phyloP scores from a whole-genome alignment of 179 eudicot species.

The Silene vulgaris region DNA sequence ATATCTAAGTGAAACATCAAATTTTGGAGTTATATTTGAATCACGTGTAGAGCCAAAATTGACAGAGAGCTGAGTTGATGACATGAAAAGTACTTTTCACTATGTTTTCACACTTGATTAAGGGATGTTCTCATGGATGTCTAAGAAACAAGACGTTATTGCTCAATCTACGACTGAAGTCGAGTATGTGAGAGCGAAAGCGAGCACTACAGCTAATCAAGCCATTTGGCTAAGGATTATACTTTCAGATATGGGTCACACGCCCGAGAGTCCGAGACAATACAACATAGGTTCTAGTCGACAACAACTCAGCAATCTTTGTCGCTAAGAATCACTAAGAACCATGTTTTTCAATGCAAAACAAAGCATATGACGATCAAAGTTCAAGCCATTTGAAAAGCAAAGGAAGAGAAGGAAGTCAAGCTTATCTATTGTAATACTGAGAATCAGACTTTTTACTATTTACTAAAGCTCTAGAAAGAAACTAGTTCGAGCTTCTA shows the following conservation, averaged over 20 bases:
- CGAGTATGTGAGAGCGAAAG: neutral
- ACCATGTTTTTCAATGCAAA: neutral
- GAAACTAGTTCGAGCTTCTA: too few relatives aligned
- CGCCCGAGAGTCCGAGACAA: neutral
- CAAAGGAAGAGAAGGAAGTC: neutral
- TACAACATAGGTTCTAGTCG: neutral
- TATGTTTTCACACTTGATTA: too few relatives aligned
- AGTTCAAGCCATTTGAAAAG: neutral
- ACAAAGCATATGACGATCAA: constrained; percentile 3
- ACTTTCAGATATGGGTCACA: constrained; percentile 2
- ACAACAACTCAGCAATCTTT: neutral
- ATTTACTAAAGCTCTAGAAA: too few relatives aligned
- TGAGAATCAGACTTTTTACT: too few relatives aligned
- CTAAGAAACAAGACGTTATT: neutral
- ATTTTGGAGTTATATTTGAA: too few relatives aligned
- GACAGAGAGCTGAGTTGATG: too few relatives aligned
- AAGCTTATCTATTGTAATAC: neutral
- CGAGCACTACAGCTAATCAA: neutral
- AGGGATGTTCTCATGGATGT: neutral
- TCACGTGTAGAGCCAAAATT: too few relatives aligned
- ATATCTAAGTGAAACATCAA: too few relatives aligned
- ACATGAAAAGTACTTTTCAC: too few relatives aligned
- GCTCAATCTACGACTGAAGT: neutral
- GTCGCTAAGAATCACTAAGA: neutral
- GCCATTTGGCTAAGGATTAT: neutral